Conservation (phyloP, 768 basidiomycete species). For the Russula dissimulans region DNA sequence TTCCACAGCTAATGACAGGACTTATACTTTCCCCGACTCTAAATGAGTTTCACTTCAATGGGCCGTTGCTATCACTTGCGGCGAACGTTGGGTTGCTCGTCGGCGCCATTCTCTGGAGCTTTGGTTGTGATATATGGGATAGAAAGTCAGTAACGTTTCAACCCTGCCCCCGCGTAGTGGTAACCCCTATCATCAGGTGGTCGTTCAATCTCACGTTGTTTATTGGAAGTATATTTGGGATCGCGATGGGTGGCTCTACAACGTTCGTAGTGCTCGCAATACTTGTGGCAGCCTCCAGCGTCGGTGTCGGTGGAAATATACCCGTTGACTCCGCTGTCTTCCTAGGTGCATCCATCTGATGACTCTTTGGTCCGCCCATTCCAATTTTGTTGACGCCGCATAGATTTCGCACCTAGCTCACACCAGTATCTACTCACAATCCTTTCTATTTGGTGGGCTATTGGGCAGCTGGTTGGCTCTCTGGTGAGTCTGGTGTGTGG, state of each 20-base stretch:
- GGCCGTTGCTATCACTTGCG: constrained; percentile 42
- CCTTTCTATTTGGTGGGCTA: constrained; percentile 50
- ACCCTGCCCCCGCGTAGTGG: no score
- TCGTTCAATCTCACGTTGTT: constrained; percentile 48
- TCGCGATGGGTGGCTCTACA: constrained; percentile 39
- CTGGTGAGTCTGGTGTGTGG: constrained; percentile 28
- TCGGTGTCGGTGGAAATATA: constrained; percentile 50
- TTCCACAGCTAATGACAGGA: constrained; percentile 31
- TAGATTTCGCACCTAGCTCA: constrained; percentile 42
- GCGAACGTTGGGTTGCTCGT: constrained; percentile 45
- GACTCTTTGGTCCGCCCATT: not conserved
- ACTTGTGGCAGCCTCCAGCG: constrained; percentile 35
- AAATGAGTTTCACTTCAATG: constrained; percentile 39
- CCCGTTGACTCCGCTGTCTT: constrained; percentile 48
- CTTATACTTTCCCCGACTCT: constrained; percentile 40
- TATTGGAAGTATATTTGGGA: constrained; percentile 43
- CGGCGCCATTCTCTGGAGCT: constrained; percentile 41
- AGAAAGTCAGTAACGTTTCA: constrained; percentile 27
- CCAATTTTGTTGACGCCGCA: not conserved
- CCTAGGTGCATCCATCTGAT: constrained; percentile 28
- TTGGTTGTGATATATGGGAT: constrained; percentile 45
- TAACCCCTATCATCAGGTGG: constrained; percentile 27
- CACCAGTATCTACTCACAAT: constrained; percentile 53
- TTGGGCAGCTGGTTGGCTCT: constrained; percentile 44
- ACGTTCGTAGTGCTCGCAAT: constrained; percentile 41